phyloP scores from a whole-genome alignment of 257 asterid species.

The Leonotis leonurus region DNA sequence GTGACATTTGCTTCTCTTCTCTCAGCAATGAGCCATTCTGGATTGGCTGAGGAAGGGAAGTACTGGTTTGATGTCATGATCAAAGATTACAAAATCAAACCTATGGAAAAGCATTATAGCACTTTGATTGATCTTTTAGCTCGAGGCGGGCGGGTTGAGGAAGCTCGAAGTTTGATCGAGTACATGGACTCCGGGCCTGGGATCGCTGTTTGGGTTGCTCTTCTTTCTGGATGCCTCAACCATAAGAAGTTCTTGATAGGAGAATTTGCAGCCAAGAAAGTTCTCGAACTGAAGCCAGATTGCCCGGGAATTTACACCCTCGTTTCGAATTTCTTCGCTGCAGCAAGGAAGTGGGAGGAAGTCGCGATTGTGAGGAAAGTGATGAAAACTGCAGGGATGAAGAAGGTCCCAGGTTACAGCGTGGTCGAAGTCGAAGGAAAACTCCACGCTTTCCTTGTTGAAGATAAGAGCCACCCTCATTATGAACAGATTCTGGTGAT shows the following conservation, averaged over 20 bases:
- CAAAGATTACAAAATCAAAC: slow-evolving; percentile 42
- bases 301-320: slow-evolving; percentile 51
- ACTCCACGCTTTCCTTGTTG: slow-evolving; percentile 56
- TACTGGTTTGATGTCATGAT: slow-evolving; percentile 61
- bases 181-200: slow-evolving; percentile 44
- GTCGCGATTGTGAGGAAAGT: slow-evolving; percentile 52
- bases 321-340: slow-evolving; percentile 65
- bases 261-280: slow-evolving; percentile 55
- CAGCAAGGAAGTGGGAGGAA: slow-evolving; percentile 65
- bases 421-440: slow-evolving; percentile 49
- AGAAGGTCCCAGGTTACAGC: slow-evolving; percentile 64
- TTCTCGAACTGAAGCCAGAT: slow-evolving; percentile 52
- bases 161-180: slow-evolving; percentile 44
- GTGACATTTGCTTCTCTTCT: slow-evolving; percentile 82
- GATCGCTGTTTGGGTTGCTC: slow-evolving; percentile 76
- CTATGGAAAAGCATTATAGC: slow-evolving; percentile 73
- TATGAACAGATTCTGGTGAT: slow-evolving; percentile 31
- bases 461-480: slow-evolving; percentile 52
- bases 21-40: slow-evolving; percentile 75
- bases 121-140: slow-evolving; percentile 76
- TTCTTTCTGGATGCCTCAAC: slow-evolving; percentile 70
- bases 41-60: slow-evolving; percentile 59
- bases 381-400: slow-evolving; percentile 53
- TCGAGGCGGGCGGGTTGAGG: slow-evolving; percentile 67
- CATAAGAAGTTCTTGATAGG: slow-evolving; percentile 51